phyloP scores from a whole-genome alignment of 306 rosid genomes.

The Alnus glutinosa region DNA sequence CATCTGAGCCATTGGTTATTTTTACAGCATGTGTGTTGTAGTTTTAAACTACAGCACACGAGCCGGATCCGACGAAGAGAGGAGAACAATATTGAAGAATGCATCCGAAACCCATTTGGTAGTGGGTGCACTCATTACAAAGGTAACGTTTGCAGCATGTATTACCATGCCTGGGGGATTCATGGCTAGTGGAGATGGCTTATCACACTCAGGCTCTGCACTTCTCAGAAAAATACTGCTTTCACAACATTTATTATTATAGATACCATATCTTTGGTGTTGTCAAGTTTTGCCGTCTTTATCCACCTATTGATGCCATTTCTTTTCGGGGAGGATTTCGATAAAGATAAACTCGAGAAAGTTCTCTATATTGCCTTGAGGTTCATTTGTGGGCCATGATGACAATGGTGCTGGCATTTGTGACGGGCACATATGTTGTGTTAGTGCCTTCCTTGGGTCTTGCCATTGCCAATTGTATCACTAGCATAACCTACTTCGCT shows the following conservation, averaged over 20 bases:
- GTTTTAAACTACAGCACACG: too few relatives aligned
- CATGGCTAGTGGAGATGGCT: too few relatives aligned
- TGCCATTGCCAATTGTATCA: not conserved
- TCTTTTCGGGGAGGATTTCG: not conserved
- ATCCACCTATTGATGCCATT: not conserved
- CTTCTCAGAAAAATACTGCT: not conserved
- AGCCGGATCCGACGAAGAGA: too few relatives aligned
- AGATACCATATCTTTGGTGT: not conserved
- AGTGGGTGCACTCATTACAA: not conserved
- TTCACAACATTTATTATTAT: not conserved
- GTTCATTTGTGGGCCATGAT: not conserved
- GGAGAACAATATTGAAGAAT: fast-evolving
- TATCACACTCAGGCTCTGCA: too few relatives aligned
- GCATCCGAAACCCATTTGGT: not conserved
- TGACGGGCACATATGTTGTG: not conserved
- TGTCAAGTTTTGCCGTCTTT: not conserved
- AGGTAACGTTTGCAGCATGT: not conserved
- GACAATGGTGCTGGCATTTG: not conserved
- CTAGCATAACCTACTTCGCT: not conserved
- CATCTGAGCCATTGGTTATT: too few relatives aligned
- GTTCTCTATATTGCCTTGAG: not conserved
- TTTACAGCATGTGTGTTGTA: too few relatives aligned
- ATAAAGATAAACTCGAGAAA: too few relatives aligned
- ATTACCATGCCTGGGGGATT: not conserved
- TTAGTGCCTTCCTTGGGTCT: not conserved